Evolutionary conservation across 192 early-diverging fungal species (phyloP).

Genomic region (Coemansia umbellata): DNA sequence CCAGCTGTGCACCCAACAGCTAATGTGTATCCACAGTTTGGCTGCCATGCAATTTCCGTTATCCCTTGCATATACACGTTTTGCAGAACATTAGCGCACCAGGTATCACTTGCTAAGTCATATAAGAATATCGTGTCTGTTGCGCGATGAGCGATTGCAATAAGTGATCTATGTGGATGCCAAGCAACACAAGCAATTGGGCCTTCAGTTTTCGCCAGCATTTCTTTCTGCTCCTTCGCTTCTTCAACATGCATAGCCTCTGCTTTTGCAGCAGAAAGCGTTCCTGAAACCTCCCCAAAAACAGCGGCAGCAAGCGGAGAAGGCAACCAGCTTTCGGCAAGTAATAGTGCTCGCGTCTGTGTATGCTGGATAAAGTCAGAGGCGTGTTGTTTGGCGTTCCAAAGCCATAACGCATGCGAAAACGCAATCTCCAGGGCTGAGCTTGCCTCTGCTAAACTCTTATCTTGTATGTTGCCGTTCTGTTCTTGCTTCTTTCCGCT

Average conservation of each 20-base stretch:
- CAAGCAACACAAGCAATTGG: conserved; percentile 63
- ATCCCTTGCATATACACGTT: conserved; percentile 43
- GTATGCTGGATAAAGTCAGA: not conserved
- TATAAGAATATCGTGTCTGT: conserved; percentile 67
- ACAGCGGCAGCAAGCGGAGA: conserved; percentile 12
- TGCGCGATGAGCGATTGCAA: conserved; percentile 65
- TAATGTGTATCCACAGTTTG: conserved; percentile 38
- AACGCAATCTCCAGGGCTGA: conserved; percentile 4
- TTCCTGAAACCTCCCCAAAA: conserved; percentile 24
- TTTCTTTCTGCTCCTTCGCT: conserved; percentile 22
- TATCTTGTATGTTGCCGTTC: not conserved
- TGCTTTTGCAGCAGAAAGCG: conserved; percentile 23
- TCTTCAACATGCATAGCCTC: conserved; percentile 14
- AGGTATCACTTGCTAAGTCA: conserved; percentile 56
- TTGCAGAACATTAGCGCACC: conserved; percentile 44
- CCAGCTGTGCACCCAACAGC: conserved; percentile 44
- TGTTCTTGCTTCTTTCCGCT: not conserved
- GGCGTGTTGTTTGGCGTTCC: conserved; percentile 40
- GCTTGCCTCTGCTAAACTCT: not conserved
- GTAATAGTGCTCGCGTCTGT: conserved; percentile 11
- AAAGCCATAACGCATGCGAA: conserved; percentile 26
- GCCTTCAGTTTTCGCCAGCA: conserved; percentile 38
- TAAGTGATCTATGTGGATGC: conserved; percentile 65
- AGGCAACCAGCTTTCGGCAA: conserved; percentile 38
- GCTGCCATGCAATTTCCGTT: conserved; percentile 49